A percentile compares a stretch with the other conserved stretches of the same genome.
Evolutionary conservation across 805 yeast genomes (phyloP).

Genomic region (Pichia insulana): DNA sequence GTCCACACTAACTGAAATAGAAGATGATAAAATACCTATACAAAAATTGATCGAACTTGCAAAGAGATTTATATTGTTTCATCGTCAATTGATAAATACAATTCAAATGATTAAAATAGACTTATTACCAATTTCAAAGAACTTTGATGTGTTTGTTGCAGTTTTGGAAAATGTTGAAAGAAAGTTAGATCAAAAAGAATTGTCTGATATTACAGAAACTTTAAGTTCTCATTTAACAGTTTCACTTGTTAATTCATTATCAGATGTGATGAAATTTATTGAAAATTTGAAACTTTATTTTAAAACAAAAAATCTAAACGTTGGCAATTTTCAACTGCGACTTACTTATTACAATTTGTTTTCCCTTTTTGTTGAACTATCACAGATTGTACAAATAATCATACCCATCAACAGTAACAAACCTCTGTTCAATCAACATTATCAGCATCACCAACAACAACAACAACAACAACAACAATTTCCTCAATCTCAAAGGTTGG

Average conservation of each 20-base stretch:
- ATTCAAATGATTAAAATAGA: slow-evolving; percentile 14
- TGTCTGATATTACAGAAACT: slow-evolving; percentile 9
- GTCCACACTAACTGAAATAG: slow-evolving; percentile 7
- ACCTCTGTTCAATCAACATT: not conserved
- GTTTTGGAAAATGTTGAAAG: slow-evolving; percentile 17
- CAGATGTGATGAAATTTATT: slow-evolving; percentile 16
- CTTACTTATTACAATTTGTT: slow-evolving; percentile 21
- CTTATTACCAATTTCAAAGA: slow-evolving; percentile 10
- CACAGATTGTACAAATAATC: slow-evolving; percentile 19
- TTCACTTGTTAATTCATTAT: slow-evolving; percentile 17
- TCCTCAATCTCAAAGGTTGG: not conserved
- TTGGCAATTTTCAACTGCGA: slow-evolving; percentile 15
- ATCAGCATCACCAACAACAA: not conserved
- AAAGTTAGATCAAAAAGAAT: slow-evolving; percentile 11
- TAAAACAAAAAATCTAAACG: slow-evolving; percentile 1
- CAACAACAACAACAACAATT: not conserved
- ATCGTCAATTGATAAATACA: slow-evolving; percentile 14
- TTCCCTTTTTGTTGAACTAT: slow-evolving; percentile 24
- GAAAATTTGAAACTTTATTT: slow-evolving; percentile 13
- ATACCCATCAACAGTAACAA: slow-evolving; percentile 15
- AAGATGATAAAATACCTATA: slow-evolving; percentile 3
- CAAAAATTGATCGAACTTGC: slow-evolving; percentile 14
- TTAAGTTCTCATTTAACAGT: slow-evolving; percentile 13
- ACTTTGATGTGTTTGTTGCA: slow-evolving; percentile 13
- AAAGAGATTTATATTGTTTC: slow-evolving; percentile 18